Evolutionary conservation across 306 rosid species (phyloP).

Genomic region (Mucuna pruriens): DNA sequence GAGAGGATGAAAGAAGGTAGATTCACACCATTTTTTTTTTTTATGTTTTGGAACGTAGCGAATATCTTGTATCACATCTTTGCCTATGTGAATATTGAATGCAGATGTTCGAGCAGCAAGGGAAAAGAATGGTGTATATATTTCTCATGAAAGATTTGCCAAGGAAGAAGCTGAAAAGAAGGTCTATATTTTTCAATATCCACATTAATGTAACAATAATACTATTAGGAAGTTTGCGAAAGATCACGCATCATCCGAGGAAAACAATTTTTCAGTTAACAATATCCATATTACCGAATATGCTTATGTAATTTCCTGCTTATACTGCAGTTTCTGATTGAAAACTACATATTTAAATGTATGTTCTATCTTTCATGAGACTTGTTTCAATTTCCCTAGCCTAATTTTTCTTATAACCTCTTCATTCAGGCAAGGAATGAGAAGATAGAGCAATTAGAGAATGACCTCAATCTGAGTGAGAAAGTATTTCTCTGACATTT

Average conservation of each 20-base stretch:
- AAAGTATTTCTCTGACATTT: slow-evolving; percentile 52
- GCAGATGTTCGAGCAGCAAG: slow-evolving; percentile 95
- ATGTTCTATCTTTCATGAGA: slow-evolving; percentile 4
- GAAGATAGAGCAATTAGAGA: slow-evolving; percentile 86
- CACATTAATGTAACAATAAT: not conserved
- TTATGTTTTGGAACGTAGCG: slow-evolving; percentile 20
- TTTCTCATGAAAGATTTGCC: slow-evolving; percentile 86
- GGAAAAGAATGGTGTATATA: slow-evolving; percentile 92
- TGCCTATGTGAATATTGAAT: slow-evolving; percentile 22
- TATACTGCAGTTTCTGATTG: slow-evolving; percentile 4
- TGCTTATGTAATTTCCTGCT: not conserved
- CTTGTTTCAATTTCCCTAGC: slow-evolving; percentile 25
- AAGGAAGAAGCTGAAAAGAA: slow-evolving; percentile 95
- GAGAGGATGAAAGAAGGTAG: slow-evolving; percentile 95
- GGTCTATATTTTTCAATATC: slow-evolving; percentile 47
- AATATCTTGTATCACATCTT: slow-evolving; percentile 19
- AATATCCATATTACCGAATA: not conserved
- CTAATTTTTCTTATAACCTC: slow-evolving; percentile 23
- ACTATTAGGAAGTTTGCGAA: not conserved
- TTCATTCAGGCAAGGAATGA: slow-evolving; percentile 73
- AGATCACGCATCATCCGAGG: not conserved
- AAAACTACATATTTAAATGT: slow-evolving; percentile 22
- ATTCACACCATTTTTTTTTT: slow-evolving; percentile 8
- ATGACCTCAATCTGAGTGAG: slow-evolving; percentile 64
- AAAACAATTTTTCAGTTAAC: too few species aligned